Evolutionary conservation across 1,284 basidiomycete genomes (phyloP).

Genomic region (Melampsora abietis-canadensis): DNA sequence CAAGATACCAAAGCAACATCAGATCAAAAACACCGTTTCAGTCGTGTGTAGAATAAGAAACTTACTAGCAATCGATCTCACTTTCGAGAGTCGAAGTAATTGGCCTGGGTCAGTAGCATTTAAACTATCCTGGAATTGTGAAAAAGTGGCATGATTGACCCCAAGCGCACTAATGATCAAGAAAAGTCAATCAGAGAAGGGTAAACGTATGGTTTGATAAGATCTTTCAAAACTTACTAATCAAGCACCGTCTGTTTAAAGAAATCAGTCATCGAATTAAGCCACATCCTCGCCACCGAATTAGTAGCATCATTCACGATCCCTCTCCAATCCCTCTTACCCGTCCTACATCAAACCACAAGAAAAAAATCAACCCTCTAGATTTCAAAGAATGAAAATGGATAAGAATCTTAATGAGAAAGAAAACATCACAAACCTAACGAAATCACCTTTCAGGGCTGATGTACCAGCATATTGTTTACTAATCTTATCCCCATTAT

Average conservation of each 20-base stretch:
- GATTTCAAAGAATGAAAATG: not conserved
- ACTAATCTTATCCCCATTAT: conserved; percentile 85
- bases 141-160: conserved; percentile 80
- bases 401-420: not conserved
- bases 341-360: conserved; percentile 62
- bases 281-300: conserved; percentile 69
- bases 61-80: conserved; percentile 74
- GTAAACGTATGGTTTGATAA: conserved; percentile 46
- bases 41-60: conserved; percentile 41
- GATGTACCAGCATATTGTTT: conserved; percentile 83
- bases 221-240: conserved; percentile 47
- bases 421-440: conserved; percentile 59
- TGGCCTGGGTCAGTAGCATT: conserved; percentile 81
- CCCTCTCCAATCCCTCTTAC: conserved; percentile 84
- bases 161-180: conserved; percentile 77
- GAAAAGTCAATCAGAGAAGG: conserved; percentile 19
- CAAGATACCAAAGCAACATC: conserved; percentile 31
- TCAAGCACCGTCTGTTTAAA: conserved; percentile 68
- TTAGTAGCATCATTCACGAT: conserved; percentile 90
- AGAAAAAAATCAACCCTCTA: not conserved
- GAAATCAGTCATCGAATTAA: conserved; percentile 71
- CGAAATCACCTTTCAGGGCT: conserved; percentile 94
- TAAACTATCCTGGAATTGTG: conserved; percentile 80
- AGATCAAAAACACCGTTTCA: not conserved
- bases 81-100: conserved; percentile 76